Evolutionary conservation across 257 asterid species (phyloP).

Genomic region (Thymus mandschuricus): DNA sequence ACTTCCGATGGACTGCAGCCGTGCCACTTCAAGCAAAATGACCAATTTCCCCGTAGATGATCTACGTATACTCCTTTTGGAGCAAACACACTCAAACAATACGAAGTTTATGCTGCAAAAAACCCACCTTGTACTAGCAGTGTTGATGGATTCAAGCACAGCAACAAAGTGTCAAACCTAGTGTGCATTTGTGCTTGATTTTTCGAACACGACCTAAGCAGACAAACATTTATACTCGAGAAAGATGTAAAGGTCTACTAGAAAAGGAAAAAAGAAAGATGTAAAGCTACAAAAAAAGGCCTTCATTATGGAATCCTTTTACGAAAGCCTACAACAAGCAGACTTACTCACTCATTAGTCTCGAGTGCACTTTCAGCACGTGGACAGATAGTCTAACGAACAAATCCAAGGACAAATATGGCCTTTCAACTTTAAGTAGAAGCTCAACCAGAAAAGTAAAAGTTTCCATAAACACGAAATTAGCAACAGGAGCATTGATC

Average conservation of each 20-base stretch:
- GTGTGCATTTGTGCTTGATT: neutral
- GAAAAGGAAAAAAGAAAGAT: neutral
- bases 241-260: too few species aligned
- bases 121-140: too few species aligned
- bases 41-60: too few species aligned
- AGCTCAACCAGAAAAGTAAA: constrained; percentile 1
- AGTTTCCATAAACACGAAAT: neutral
- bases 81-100: too few species aligned
- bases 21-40: too few species aligned
- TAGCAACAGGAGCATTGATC: neutral
- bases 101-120: too few species aligned
- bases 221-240: neutral
- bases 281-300: neutral
- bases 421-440: constrained; percentile 1
- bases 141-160: too few species aligned
- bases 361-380: neutral
- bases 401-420: neutral
- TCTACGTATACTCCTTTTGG: too few species aligned
- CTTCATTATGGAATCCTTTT: neutral
- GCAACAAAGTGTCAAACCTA: neutral
- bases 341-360: neutral
- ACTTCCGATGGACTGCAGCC: too few species aligned
- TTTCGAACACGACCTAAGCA: neutral
- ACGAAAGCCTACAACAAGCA: neutral
- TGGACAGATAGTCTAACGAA: too few species aligned